Evolutionary conservation across 148 eudicot genomes (phyloP).

Genomic region (Camellia sinensis): DNA sequence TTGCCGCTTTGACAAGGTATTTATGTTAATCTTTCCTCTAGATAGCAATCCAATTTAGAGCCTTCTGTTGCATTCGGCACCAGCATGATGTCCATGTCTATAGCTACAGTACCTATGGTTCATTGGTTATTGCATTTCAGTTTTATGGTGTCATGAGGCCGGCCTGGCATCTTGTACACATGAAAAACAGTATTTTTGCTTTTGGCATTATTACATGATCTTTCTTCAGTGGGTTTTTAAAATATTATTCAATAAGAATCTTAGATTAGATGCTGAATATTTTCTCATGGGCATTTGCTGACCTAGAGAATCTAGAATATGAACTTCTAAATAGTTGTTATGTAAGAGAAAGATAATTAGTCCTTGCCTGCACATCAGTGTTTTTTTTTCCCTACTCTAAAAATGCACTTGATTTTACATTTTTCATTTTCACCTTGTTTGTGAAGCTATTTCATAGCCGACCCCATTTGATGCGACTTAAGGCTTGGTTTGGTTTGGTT

Average conservation of each 20-base stretch:
- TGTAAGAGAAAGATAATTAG: background rate
- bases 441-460: background rate
- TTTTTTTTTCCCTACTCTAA: background rate
- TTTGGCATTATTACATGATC: background rate
- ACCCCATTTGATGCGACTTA: no score
- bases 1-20: slow-evolving; percentile 92
- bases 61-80: background rate
- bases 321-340: background rate
- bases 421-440: background rate
- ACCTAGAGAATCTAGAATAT: background rate
- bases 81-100: background rate
- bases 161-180: no score
- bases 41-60: background rate
- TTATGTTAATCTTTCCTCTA: background rate
- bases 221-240: background rate
- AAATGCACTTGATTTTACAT: background rate
- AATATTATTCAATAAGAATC: background rate
- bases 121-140: background rate
- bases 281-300: background rate
- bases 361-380: background rate
- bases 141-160: background rate
- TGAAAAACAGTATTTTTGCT: background rate
- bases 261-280: background rate
- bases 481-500: no score
- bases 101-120: background rate